Conservation (phyloP, 2,329 filamentous ascomycete genomes). For the Fusarium praegraminearum region DNA sequence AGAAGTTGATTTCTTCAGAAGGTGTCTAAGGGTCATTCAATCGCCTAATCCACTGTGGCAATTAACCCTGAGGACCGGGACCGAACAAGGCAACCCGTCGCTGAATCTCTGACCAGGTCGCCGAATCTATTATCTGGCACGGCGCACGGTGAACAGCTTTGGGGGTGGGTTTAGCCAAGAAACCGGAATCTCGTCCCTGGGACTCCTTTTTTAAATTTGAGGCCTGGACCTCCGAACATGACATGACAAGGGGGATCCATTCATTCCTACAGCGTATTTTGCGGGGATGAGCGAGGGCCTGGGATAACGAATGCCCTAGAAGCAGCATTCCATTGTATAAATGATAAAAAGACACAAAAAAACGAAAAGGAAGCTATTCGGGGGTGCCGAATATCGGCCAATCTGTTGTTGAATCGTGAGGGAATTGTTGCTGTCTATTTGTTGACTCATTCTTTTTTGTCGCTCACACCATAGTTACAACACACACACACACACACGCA, state of each 20-base stretch:
- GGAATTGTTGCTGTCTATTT: slow-evolving; percentile 32
- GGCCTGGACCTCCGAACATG: slow-evolving; percentile 16
- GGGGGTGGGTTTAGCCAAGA: slow-evolving; percentile 24
- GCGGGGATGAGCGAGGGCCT: slow-evolving; percentile 36
- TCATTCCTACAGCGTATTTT: slow-evolving; percentile 30
- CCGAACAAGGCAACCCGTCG: slow-evolving; percentile 32
- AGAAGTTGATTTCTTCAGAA: neutral
- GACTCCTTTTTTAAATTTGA: slow-evolving; percentile 13
- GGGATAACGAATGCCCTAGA: slow-evolving; percentile 28
- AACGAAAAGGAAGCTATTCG: slow-evolving; percentile 13
- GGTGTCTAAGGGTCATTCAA: slow-evolving; percentile 5
- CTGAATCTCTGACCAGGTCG: neutral
- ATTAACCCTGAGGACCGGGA: neutral
- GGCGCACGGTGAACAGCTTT: neutral
- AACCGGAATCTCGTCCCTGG: slow-evolving; percentile 25
- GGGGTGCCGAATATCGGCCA: slow-evolving; percentile 19
- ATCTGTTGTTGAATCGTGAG: slow-evolving; percentile 16
- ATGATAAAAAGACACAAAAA: no score
- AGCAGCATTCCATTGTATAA: slow-evolving; percentile 11
- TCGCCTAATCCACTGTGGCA: slow-evolving; percentile 36
- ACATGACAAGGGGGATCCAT: slow-evolving; percentile 25
- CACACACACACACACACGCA: neutral
- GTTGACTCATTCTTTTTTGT: slow-evolving; percentile 9
- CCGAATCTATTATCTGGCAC: no score
- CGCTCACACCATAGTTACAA: slow-evolving; percentile 18